These are phyloP conservation scores for Amanita pseudoporphyria DNA, from an alignment of 768 basidiomycete genomes.

Conservation along the genomic window DNA sequence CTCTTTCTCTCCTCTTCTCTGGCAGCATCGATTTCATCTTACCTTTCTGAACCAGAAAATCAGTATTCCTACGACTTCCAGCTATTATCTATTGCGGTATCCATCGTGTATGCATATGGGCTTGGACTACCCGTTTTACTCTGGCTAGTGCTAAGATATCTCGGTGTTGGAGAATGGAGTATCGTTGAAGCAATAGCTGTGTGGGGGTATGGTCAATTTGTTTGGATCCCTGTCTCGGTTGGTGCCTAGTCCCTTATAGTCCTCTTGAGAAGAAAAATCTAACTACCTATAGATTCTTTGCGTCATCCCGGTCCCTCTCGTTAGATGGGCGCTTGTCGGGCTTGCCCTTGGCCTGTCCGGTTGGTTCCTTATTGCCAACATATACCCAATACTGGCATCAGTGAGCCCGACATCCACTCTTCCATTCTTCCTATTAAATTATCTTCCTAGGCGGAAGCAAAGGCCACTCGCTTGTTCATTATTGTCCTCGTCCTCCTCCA, in stretches of 20 bases:
- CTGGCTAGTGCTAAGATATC: constrained; percentile 78
- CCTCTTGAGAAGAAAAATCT: neutral
- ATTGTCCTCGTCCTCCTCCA: constrained; percentile 69
- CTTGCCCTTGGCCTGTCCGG: constrained; percentile 74
- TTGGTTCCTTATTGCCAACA: constrained; percentile 74
- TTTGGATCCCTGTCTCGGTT: constrained; percentile 89
- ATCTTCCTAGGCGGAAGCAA: constrained; percentile 67
- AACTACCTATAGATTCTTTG: constrained; percentile 53
- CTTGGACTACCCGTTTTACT: constrained; percentile 72
- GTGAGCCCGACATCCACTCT: constrained; percentile 33
- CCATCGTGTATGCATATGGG: constrained; percentile 83
- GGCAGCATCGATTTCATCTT: constrained; percentile 79
- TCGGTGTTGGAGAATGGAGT: constrained; percentile 87
- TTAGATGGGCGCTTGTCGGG: constrained; percentile 75
- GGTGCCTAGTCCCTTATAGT: constrained; percentile 28
- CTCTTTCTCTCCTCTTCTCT: constrained; percentile 93
- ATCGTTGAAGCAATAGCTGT: constrained; percentile 73
- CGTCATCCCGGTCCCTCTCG: constrained; percentile 72
- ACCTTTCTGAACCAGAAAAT: constrained; percentile 52
- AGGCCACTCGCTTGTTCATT: constrained; percentile 76
- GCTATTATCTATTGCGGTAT: constrained; percentile 71
- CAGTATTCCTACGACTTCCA: constrained; percentile 80
- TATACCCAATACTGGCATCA: constrained; percentile 83
- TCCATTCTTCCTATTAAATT: neutral
- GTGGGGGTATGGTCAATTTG: constrained; percentile 77